Evolutionary conservation across 306 rosid species (phyloP).

Genomic region (Biancaea sappan): DNA sequence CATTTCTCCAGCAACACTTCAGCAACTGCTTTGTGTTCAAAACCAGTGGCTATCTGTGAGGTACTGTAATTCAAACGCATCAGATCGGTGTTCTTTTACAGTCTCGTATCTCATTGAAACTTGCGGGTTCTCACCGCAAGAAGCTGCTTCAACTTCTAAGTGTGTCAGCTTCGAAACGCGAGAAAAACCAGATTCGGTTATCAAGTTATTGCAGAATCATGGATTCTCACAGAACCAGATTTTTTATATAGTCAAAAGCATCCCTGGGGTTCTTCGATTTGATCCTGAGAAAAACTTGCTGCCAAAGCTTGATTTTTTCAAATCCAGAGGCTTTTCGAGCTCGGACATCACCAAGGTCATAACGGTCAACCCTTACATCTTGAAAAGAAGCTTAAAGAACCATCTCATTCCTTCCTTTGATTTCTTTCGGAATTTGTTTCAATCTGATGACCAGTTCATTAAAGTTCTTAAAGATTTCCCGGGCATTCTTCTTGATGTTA

Average conservation of each 20-base stretch:
- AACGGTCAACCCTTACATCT: neutral
- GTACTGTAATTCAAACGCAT: neutral
- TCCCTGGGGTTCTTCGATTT: neutral
- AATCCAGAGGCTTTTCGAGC: constrained; percentile 5
- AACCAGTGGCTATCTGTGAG: neutral
- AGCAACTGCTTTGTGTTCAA: neutral
- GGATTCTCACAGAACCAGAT: constrained; percentile 2
- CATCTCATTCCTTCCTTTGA: constrained; percentile 8
- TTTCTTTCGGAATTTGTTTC: neutral
- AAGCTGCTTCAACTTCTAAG: neutral
- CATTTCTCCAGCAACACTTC: neutral
- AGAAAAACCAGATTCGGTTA: neutral
- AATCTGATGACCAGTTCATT: neutral
- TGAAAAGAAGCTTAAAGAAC: neutral
- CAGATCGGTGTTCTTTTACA: neutral
- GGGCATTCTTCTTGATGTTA: neutral
- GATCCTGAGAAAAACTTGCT: neutral
- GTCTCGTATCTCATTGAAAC: neutral
- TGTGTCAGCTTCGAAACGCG: neutral
- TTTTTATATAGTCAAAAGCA: too few relatives aligned
- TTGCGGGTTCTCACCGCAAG: constrained; percentile 8
- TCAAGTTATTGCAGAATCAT: neutral
- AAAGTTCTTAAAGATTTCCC: neutral
- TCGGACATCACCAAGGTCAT: neutral
- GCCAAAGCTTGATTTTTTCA: constrained; percentile 12